These are phyloP conservation scores for Populus davidiana DNA, from an alignment of 345 rosid species.

Conservation along the genomic window DNA sequence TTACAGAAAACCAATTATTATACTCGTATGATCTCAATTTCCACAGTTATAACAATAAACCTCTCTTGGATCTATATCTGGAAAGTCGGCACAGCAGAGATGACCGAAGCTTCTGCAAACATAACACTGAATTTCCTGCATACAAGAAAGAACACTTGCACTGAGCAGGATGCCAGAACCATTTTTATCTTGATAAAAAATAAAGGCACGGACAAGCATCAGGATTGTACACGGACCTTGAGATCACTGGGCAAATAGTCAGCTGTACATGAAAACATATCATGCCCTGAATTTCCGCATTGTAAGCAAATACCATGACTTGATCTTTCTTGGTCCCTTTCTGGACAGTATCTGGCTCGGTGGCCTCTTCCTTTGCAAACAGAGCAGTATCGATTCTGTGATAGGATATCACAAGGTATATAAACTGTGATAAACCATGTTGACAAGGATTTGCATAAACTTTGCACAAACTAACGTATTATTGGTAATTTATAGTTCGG, in stretches of 20 bases:
- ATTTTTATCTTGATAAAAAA: background rate
- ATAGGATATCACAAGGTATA: background rate
- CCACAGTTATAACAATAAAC: background rate
- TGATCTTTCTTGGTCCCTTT: background rate
- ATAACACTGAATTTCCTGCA: slow-evolving; percentile 1
- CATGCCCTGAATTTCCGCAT: background rate
- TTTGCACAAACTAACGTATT: background rate
- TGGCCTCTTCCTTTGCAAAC: background rate
- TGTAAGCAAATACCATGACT: background rate
- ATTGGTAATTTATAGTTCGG: background rate
- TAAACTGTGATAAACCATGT: background rate
- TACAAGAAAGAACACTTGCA: background rate
- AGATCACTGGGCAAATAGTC: background rate
- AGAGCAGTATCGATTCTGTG: background rate
- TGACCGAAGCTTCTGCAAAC: background rate
- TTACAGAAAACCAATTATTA: background rate
- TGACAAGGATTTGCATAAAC: background rate
- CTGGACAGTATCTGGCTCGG: background rate
- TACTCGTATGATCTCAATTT: background rate
- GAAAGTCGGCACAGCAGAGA: background rate
- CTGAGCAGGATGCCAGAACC: background rate
- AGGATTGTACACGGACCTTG: background rate
- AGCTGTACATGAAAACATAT: background rate
- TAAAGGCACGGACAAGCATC: background rate
- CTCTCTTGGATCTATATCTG: background rate